phyloP scores from a whole-genome alignment of 306 rosid species.

The Cotoneaster glaucophyllus region DNA sequence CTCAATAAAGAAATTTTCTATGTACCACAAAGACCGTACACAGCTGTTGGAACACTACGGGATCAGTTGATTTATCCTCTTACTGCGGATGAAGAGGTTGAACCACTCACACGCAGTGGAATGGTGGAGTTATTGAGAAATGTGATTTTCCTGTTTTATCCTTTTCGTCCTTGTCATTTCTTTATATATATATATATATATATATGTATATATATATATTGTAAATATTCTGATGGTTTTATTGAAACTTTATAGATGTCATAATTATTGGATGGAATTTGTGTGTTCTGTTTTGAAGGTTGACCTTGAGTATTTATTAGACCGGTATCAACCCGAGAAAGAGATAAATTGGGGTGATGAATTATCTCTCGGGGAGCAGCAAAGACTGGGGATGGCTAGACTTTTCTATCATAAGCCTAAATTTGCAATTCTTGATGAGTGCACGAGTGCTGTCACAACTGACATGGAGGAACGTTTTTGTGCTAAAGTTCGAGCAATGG shows the following conservation, averaged over 20 bases:
- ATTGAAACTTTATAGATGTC: slow-evolving; percentile 10
- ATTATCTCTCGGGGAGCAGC: slow-evolving; percentile 95
- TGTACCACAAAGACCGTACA: slow-evolving; percentile 98
- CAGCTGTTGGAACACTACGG: slow-evolving; percentile 97
- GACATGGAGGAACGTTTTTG: slow-evolving; percentile 99
- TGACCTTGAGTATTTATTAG: slow-evolving; percentile 92
- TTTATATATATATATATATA: slow-evolving; percentile 2
- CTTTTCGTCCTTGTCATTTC: slow-evolving; percentile 12
- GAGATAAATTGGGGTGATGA: slow-evolving; percentile 99
- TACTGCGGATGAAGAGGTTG: slow-evolving; percentile 65
- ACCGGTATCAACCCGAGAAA: slow-evolving; percentile 77
- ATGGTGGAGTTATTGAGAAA: slow-evolving; percentile 87
- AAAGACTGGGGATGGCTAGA: slow-evolving; percentile 98
- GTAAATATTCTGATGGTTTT: background rate
- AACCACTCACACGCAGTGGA: slow-evolving; percentile 67
- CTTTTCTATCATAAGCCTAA: slow-evolving; percentile 95
- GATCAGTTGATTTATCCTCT: slow-evolving; percentile 97
- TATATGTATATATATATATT: background rate
- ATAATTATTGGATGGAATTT: slow-evolving; percentile 13
- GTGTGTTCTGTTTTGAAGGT: slow-evolving; percentile 44
- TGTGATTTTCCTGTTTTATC: slow-evolving; percentile 30
- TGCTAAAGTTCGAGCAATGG: slow-evolving; percentile 96
- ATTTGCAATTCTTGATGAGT: slow-evolving; percentile 98
- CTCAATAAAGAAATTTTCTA: slow-evolving; percentile 97
- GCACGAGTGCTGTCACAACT: slow-evolving; percentile 99